Conservation (phyloP, 2,329 filamentous ascomycete genomes). For the Aspergillus jensenii region DNA sequence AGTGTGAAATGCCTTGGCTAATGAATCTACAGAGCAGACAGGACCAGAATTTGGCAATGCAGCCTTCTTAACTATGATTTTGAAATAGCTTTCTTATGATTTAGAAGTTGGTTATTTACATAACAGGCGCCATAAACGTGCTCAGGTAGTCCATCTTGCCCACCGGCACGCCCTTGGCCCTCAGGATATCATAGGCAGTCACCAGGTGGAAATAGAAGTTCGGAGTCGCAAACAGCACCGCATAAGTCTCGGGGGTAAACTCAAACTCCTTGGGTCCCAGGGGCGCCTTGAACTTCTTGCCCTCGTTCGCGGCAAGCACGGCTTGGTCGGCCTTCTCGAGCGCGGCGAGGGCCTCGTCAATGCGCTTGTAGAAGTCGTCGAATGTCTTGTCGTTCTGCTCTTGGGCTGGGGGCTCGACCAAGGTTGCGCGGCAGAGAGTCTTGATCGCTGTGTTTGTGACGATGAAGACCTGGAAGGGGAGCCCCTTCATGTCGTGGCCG, state of each 20-base stretch:
- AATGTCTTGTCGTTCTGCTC: constrained; percentile 52
- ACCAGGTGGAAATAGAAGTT: constrained; percentile 66
- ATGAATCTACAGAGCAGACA: too few species aligned
- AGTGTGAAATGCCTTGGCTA: too few species aligned
- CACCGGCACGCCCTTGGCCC: constrained; percentile 61
- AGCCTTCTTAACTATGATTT: too few species aligned
- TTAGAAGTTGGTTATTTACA: background rate
- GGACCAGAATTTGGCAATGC: too few species aligned
- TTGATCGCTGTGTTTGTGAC: constrained; percentile 45
- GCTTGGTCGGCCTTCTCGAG: constrained; percentile 46
- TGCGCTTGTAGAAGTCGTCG: constrained; percentile 48
- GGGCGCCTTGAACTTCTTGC: constrained; percentile 39
- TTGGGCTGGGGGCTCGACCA: constrained; percentile 30
- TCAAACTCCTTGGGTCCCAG: constrained; percentile 33
- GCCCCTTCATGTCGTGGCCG: constrained; percentile 50
- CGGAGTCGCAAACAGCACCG: constrained; percentile 52
- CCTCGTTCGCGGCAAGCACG: constrained; percentile 46
- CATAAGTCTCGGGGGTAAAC: constrained; percentile 48
- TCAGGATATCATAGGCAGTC: constrained; percentile 61
- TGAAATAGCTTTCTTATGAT: too few species aligned
- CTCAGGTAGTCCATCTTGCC: constrained; percentile 60
- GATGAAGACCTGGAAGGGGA: constrained; percentile 52
- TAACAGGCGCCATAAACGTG: constrained; percentile 1
- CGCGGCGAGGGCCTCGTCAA: constrained; percentile 49
- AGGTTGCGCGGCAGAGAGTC: constrained; percentile 40